Conservation (phyloP, 1,139 yeast genomes). For the Citeromyces siamensis region DNA sequence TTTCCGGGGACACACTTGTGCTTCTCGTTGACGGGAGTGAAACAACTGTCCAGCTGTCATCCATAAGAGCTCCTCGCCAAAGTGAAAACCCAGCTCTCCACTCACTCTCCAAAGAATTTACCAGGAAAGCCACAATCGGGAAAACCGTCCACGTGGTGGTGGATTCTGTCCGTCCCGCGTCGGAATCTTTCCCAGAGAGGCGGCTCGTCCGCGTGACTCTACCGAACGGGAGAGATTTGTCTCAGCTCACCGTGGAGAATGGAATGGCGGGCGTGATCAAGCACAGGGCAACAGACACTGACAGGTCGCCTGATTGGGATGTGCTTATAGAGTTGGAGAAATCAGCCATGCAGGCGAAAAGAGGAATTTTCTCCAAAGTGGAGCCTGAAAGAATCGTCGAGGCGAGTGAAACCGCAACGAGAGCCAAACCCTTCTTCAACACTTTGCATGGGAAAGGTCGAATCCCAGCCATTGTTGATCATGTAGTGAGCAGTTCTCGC, state of each 20-base stretch:
- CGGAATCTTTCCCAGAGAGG: conserved; percentile 52
- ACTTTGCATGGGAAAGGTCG: conserved; percentile 57
- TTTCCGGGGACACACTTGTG: conserved; percentile 59
- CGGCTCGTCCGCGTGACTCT: conserved; percentile 45
- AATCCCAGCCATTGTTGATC: conserved; percentile 61
- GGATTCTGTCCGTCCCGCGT: conserved; percentile 57
- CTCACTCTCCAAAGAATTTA: conserved; percentile 60
- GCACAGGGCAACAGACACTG: conserved; percentile 65
- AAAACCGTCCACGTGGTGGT: conserved; percentile 46
- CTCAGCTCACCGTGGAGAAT: conserved; percentile 44
- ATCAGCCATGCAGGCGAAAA: conserved; percentile 38
- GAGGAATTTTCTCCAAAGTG: conserved; percentile 52
- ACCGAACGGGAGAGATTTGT: conserved; percentile 41
- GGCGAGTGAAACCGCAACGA: conserved; percentile 62
- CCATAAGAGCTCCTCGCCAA: conserved; percentile 61
- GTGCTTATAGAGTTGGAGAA: conserved; percentile 59
- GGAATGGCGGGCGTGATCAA: conserved; percentile 75
- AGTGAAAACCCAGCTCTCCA: conserved; percentile 52
- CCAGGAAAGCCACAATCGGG: conserved; percentile 58
- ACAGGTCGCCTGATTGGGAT: conserved; percentile 73
- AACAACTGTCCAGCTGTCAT: conserved; percentile 58
- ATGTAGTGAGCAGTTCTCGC: conserved; percentile 54
- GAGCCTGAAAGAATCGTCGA: conserved; percentile 57
- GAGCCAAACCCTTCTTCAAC: conserved; percentile 65
- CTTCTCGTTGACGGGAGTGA: conserved; percentile 37